A percentile compares a stretch with the other conserved stretches of the same genome.
Evolutionary conservation across 176 grass and related monocot genomes (phyloP).

Genomic region (Avena eriantha): DNA sequence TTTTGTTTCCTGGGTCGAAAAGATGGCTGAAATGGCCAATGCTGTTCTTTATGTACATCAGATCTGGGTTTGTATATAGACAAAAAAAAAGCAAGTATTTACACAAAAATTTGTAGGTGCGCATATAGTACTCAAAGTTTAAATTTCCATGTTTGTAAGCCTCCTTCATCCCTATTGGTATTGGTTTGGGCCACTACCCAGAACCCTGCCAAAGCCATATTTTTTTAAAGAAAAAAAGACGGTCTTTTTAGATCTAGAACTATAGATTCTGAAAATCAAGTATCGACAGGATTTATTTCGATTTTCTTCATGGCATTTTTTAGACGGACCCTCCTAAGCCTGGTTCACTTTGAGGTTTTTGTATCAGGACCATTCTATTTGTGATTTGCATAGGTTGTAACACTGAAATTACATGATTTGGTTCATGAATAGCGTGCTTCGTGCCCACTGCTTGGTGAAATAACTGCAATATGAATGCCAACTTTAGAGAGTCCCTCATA

Average conservation of each 20-base stretch:
- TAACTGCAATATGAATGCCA: conserved; percentile 13
- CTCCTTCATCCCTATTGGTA: background rate
- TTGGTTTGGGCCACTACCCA: background rate
- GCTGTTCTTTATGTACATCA: background rate
- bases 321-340: too few relatives aligned
- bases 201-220: background rate
- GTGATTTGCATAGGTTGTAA: conserved; percentile 13
- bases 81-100: background rate
- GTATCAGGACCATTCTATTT: conserved; percentile 9
- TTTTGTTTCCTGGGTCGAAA: background rate
- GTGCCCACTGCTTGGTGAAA: conserved; percentile 6
- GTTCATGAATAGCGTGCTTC: conserved; percentile 4
- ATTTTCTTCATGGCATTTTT: conserved; percentile 2
- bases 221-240: background rate
- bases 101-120: background rate
- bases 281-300: background rate
- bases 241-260: background rate
- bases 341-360: background rate
- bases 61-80: background rate
- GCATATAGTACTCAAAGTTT: background rate
- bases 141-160: background rate
- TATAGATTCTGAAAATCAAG: background rate
- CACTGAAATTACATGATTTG: background rate
- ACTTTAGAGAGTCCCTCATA: background rate
- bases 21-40: background rate